Evolutionary conservation across 1,284 basidiomycete species (phyloP).

Genomic region (Agaricales sp.): DNA sequence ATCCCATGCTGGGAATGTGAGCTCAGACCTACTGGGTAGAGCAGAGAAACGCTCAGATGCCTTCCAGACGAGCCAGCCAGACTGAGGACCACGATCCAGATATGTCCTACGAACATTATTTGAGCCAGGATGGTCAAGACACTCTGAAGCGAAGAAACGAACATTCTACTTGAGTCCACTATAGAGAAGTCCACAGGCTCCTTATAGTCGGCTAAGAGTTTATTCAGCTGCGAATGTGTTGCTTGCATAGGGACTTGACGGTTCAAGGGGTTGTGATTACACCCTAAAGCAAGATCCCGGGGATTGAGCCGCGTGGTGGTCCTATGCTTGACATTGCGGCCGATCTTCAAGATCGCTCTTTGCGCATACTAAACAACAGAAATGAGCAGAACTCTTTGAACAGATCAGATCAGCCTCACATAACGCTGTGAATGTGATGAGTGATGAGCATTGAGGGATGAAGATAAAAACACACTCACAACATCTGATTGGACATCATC

Average conservation of each 20-base stretch:
- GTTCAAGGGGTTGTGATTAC: conserved; percentile 50
- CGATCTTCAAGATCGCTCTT: conserved; percentile 54
- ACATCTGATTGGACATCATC: conserved; percentile 54
- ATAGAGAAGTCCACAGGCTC: conserved; percentile 25
- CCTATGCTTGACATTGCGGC: conserved; percentile 70
- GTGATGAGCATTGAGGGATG: conserved; percentile 6
- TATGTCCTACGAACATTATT: conserved; percentile 16
- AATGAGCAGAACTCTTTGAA: conserved; percentile 5
- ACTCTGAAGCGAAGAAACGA: background rate
- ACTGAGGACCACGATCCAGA: conserved; percentile 39
- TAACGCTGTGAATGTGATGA: conserved; percentile 36
- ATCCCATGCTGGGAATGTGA: conserved; percentile 51
- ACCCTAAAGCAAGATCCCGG: conserved; percentile 45
- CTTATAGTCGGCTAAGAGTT: conserved; percentile 44
- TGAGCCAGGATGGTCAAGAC: conserved; percentile 1
- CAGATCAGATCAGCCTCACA: conserved; percentile 28
- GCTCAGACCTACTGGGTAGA: conserved; percentile 33
- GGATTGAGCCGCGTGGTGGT: conserved; percentile 46
- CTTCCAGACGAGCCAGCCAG: conserved; percentile 54
- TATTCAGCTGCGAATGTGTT: conserved; percentile 44
- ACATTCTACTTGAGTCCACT: background rate
- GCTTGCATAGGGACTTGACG: conserved; percentile 37
- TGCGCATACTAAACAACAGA: conserved; percentile 46
- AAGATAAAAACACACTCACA: conserved; percentile 27
- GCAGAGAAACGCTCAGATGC: conserved; percentile 33